Conservation (phyloP, 2,329 filamentous ascomycete genomes). For the Alternaria triticina region DNA sequence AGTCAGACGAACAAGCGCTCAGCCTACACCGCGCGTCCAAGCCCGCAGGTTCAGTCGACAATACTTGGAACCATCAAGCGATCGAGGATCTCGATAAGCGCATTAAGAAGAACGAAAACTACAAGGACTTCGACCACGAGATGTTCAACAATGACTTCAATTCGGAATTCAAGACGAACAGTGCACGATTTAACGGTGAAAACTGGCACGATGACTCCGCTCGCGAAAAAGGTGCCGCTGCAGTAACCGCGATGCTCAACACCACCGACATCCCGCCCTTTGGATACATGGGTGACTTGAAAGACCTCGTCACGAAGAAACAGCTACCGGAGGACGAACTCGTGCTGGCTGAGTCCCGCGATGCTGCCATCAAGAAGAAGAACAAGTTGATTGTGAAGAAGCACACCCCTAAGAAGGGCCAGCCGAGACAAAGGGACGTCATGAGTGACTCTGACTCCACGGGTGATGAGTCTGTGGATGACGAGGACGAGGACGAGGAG, state of each 20-base stretch:
- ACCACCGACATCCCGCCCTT: background rate
- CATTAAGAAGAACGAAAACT: background rate
- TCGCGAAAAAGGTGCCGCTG: background rate
- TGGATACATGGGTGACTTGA: background rate
- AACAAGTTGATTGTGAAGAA: background rate
- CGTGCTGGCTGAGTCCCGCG: background rate
- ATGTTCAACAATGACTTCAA: background rate
- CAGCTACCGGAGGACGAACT: background rate
- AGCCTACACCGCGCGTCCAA: background rate
- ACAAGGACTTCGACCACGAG: background rate
- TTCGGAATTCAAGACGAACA: too few relatives aligned
- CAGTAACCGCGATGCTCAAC: background rate
- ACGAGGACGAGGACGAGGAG: too few relatives aligned
- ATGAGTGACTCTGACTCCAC: too few relatives aligned
- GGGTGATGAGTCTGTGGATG: too few relatives aligned
- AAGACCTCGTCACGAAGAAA: background rate
- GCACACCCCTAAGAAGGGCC: too few relatives aligned
- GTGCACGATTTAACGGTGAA: too few relatives aligned
- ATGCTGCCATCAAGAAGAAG: background rate
- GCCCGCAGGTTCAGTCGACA: background rate
- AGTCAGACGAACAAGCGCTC: background rate
- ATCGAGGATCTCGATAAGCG: background rate
- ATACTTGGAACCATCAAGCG: background rate
- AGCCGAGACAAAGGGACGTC: too few relatives aligned
- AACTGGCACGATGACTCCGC: background rate